Percentiles rank a stretch among this genome's conserved stretches.
Evolutionary conservation across 2,329 filamentous ascomycete genomes (phyloP).

Genomic region (Aspergillus awamori): DNA sequence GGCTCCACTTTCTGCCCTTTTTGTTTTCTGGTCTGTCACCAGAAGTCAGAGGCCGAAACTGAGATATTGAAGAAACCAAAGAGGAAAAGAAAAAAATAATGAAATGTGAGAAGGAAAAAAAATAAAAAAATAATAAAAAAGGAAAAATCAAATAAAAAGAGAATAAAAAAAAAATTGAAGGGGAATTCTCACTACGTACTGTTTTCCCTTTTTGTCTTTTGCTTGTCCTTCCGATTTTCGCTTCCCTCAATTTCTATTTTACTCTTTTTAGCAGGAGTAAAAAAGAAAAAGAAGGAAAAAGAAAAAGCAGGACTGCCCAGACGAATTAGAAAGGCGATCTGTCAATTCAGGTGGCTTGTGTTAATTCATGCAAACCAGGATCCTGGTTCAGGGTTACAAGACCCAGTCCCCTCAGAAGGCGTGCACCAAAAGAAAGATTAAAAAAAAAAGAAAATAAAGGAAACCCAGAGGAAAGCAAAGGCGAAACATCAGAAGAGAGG

Average conservation of each 20-base stretch:
- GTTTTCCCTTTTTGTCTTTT: too few relatives aligned
- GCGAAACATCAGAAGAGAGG: slow-evolving; percentile 5
- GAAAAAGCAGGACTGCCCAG: slow-evolving; percentile 14
- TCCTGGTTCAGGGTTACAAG: slow-evolving; percentile 17
- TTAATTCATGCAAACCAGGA: slow-evolving; percentile 21
- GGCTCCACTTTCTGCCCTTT: slow-evolving; percentile 18
- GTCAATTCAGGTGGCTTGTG: slow-evolving; percentile 31
- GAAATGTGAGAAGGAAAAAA: not conserved
- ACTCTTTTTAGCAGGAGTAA: slow-evolving; percentile 7
- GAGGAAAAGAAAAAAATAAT: not conserved
- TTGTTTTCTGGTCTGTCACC: slow-evolving; percentile 6
- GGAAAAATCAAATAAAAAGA: not conserved
- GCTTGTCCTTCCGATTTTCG: too few relatives aligned
- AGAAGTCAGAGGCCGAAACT: slow-evolving; percentile 6
- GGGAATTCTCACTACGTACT: not conserved
- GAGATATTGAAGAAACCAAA: not conserved
- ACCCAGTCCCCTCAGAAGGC: slow-evolving; percentile 17
- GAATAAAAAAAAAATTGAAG: not conserved
- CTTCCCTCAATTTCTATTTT: too few relatives aligned
- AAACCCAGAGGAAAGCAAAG: slow-evolving; percentile 9
- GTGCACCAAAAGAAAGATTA: slow-evolving; percentile 1
- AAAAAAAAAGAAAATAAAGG: too few relatives aligned
- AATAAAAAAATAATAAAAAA: not conserved
- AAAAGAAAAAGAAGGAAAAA: slow-evolving; percentile 14
- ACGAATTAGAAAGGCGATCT: slow-evolving; percentile 28